A percentile compares a stretch with the other conserved stretches of the same genome.
Evolutionary conservation across 2,329 filamentous ascomycete genomes (phyloP).

Genomic region (Phoma herbarum): DNA sequence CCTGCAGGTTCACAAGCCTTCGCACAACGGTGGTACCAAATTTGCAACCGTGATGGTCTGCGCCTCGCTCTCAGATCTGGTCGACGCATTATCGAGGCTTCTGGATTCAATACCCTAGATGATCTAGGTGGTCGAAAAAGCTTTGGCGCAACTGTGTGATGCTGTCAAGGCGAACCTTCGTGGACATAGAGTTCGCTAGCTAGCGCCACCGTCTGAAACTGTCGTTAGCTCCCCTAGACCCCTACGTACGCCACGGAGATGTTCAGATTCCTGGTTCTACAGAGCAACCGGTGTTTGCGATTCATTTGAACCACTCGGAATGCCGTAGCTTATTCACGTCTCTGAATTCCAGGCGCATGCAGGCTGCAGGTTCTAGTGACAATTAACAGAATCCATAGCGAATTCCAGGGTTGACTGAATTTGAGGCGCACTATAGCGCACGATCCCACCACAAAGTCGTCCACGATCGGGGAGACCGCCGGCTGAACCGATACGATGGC

Average conservation of each 20-base stretch:
- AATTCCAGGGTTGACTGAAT: background rate
- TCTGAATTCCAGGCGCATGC: background rate
- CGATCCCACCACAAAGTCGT: background rate
- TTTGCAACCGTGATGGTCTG: background rate
- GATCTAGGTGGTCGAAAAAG: slow-evolving; percentile 10
- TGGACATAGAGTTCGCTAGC: slow-evolving; percentile 9
- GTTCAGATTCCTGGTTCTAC: background rate
- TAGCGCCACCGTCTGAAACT: slow-evolving; percentile 8
- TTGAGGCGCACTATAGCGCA: background rate
- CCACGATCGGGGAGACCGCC: background rate
- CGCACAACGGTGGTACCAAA: background rate
- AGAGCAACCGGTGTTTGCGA: slow-evolving; percentile 3
- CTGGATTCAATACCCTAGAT: slow-evolving; percentile 11
- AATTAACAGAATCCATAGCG: too few species aligned
- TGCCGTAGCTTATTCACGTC: background rate
- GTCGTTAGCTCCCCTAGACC: slow-evolving; percentile 5
- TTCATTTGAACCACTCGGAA: background rate
- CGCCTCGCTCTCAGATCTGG: background rate
- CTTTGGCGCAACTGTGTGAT: slow-evolving; percentile 8
- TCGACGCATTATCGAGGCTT: slow-evolving; percentile 10
- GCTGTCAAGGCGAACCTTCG: slow-evolving; percentile 16
- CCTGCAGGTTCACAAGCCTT: background rate
- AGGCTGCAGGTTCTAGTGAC: background rate
- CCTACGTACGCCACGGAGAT: background rate
- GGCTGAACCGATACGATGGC: background rate